Evolutionary conservation across 768 basidiomycete genomes (phyloP).

Genomic region (Tylopilus felleus): DNA sequence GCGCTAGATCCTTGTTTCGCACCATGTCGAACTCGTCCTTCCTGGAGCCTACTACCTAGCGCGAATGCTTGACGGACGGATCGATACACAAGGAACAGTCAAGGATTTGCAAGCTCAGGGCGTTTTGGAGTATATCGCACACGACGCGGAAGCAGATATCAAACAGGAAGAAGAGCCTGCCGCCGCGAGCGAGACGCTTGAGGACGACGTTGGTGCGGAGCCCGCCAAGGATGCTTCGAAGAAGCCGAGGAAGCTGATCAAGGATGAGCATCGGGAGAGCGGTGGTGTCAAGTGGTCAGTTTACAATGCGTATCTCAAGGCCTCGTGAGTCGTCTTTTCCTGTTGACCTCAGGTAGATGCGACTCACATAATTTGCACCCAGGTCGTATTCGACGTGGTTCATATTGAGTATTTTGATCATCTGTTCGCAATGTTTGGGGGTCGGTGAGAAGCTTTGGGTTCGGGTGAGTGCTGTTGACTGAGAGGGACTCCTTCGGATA

Average conservation of each 20-base stretch:
- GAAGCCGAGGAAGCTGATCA: slow-evolving; percentile 69
- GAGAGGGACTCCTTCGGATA: not conserved
- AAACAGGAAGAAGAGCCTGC: slow-evolving; percentile 41
- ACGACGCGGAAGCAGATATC: slow-evolving; percentile 47
- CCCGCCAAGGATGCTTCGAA: slow-evolving; percentile 32
- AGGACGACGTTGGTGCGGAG: slow-evolving; percentile 1
- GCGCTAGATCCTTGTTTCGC: slow-evolving; percentile 65
- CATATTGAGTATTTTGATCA: slow-evolving; percentile 20
- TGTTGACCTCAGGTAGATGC: not conserved
- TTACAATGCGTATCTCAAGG: slow-evolving; percentile 66
- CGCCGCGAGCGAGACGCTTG: slow-evolving; percentile 7
- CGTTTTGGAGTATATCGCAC: slow-evolving; percentile 56
- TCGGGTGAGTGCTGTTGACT: slow-evolving; percentile 13
- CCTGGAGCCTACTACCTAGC: slow-evolving; percentile 71
- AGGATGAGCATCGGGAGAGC: slow-evolving; percentile 77
- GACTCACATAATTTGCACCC: not conserved
- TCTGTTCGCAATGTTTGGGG: slow-evolving; percentile 23
- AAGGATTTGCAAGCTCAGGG: slow-evolving; percentile 61
- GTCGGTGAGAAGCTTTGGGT: slow-evolving; percentile 33
- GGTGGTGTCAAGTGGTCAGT: slow-evolving; percentile 81
- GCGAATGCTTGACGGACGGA: slow-evolving; percentile 77
- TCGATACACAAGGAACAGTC: slow-evolving; percentile 70
- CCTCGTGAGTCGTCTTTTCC: slow-evolving; percentile 44
- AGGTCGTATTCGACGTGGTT: slow-evolving; percentile 34
- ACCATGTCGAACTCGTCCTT: slow-evolving; percentile 80